phyloP scores from a whole-genome alignment of 163 green algal genomes.

The Chlorella variabilis region DNA sequence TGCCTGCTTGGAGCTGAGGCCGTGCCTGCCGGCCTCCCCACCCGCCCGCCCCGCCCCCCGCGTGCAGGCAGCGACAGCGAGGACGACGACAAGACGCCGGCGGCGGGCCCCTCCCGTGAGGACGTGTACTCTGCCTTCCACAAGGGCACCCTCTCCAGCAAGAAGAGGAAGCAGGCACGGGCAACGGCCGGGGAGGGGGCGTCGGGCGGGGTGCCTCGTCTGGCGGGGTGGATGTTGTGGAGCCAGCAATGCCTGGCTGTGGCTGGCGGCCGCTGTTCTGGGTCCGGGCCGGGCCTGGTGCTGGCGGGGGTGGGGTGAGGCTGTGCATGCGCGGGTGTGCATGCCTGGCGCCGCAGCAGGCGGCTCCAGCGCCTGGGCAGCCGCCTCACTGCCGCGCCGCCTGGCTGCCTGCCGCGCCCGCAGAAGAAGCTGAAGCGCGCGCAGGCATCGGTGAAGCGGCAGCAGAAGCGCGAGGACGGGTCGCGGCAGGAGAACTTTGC shows the following conservation, averaged over 20 bases:
- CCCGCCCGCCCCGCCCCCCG: too few relatives aligned
- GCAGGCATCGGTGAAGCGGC: constrained; percentile 80
- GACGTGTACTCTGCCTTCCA: constrained; percentile 92
- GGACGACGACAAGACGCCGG: constrained; percentile 59
- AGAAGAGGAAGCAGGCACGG: constrained; percentile 88
- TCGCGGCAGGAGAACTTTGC: constrained; percentile 80
- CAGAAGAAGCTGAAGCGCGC: constrained; percentile 91
- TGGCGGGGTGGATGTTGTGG: too few relatives aligned
- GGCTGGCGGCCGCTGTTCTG: too few relatives aligned
- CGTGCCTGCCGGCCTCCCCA: too few relatives aligned
- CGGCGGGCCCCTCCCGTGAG: constrained; percentile 64
- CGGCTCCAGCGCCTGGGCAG: neutral
- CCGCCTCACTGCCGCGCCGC: too few relatives aligned
- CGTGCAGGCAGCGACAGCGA: constrained; percentile 51
- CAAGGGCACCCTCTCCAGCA: constrained; percentile 84
- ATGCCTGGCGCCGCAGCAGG: neutral
- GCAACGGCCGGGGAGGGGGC: neutral
- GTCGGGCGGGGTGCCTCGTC: too few relatives aligned
- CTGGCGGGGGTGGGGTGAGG: too few relatives aligned
- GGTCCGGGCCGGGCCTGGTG: too few relatives aligned
- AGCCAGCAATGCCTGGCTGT: too few relatives aligned
- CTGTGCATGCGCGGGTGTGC: too few relatives aligned
- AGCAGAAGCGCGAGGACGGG: constrained; percentile 56
- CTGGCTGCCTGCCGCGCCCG: neutral
- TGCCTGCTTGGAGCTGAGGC: too few relatives aligned